Conservation (phyloP, 192 early-diverging fungal genomes). For the Backusella morwellensis region DNA sequence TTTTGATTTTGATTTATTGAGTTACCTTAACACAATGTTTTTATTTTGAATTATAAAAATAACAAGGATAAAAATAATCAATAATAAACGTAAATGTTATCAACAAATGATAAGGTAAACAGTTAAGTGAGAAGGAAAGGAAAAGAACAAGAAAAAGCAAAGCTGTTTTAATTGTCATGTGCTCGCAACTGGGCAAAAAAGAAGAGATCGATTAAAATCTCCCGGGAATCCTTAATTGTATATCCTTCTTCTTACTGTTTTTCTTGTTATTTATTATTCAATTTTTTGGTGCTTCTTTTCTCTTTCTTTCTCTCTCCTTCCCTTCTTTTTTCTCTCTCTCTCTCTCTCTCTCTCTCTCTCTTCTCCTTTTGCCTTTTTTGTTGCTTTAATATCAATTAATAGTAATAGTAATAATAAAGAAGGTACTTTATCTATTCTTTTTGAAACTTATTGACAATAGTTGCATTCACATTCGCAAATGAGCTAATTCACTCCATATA, state of each 20-base stretch:
- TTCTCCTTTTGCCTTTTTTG: neutral
- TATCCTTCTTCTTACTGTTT: slow-evolving; percentile 1
- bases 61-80: neutral
- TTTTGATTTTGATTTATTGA: neutral
- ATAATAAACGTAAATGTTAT: neutral
- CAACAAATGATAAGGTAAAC: neutral
- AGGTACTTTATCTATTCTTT: neutral
- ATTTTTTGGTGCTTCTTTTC: neutral
- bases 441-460: neutral
- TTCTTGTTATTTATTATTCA: neutral
- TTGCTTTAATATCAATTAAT: neutral
- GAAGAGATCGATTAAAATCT: neutral
- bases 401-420: neutral
- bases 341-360: neutral
- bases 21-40: neutral
- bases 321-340: neutral
- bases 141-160: neutral
- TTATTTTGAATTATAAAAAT: neutral
- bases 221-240: slow-evolving; percentile 6
- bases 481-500: neutral
- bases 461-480: neutral
- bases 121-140: neutral
- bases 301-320: neutral
- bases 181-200: neutral
- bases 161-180: neutral